These are phyloP conservation scores for Globisporangium abappressorium DNA, from an alignment of 352 stramenopile species.

Conservation along the genomic window DNA sequence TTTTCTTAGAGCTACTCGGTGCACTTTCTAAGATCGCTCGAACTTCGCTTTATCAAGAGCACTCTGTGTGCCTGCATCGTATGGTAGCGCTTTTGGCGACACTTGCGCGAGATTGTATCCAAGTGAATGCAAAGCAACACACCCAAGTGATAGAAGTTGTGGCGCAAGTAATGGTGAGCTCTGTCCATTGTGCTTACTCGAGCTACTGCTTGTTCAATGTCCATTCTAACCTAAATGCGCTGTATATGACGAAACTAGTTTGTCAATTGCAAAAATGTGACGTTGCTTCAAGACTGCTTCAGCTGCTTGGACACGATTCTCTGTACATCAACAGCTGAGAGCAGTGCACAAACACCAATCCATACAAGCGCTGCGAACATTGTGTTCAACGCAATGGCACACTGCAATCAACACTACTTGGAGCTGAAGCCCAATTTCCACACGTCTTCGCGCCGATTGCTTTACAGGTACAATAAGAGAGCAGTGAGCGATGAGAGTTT, in stretches of 20 bases:
- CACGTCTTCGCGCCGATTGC: background rate
- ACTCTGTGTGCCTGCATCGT: constrained; percentile 17
- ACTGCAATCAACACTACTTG: constrained; percentile 14
- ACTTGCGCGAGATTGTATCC: constrained; percentile 9
- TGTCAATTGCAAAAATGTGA: constrained; percentile 17
- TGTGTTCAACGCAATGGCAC: constrained; percentile 25
- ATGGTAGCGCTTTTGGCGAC: constrained; percentile 19
- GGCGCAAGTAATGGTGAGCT: constrained; percentile 27
- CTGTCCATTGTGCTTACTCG: background rate
- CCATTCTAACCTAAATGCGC: background rate
- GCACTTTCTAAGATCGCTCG: background rate
- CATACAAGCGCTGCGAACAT: constrained; percentile 20
- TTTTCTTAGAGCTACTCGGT: background rate
- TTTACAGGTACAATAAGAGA: constrained; percentile 6
- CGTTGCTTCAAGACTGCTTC: constrained; percentile 21
- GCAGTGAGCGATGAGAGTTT: background rate
- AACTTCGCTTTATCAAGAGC: constrained; percentile 5
- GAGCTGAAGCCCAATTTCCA: constrained; percentile 1
- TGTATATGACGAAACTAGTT: constrained; percentile 14
- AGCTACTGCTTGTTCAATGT: background rate
- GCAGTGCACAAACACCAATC: background rate
- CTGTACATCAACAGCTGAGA: constrained; percentile 8
- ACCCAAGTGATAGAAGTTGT: constrained; percentile 19
- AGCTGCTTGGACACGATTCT: constrained; percentile 24
- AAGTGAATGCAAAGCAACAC: constrained; percentile 15